These are phyloP conservation scores for Inonotus obliquus DNA, from an alignment of 1,284 basidiomycete genomes.

Conservation along the genomic window DNA sequence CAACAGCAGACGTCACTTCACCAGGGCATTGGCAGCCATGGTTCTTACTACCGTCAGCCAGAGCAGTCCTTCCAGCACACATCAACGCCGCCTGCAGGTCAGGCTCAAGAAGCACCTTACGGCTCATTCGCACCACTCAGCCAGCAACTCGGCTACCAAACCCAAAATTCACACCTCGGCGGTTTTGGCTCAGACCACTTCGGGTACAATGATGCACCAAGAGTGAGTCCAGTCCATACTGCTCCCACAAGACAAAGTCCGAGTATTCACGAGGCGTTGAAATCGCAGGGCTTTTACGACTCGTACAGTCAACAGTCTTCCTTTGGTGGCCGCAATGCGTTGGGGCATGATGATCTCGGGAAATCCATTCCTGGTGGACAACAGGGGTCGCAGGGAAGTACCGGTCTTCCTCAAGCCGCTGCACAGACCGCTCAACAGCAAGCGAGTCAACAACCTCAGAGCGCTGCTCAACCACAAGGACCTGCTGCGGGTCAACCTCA, in stretches of 20 bases:
- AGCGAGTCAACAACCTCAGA: conserved; percentile 30
- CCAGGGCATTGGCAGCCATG: conserved; percentile 29
- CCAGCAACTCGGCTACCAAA: conserved; percentile 44
- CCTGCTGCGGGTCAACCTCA: conserved; percentile 55
- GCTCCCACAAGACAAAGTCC: conserved; percentile 5
- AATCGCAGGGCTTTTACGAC: conserved; percentile 64
- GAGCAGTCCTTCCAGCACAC: conserved; percentile 70
- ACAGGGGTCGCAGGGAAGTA: conserved; percentile 30
- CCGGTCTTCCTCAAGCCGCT: conserved; percentile 45
- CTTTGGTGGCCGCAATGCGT: conserved; percentile 56
- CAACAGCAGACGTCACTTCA: conserved; percentile 27
- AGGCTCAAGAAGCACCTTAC: conserved; percentile 61
- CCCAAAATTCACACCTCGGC: conserved; percentile 49
- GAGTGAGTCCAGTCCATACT: conserved; percentile 40
- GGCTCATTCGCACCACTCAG: conserved; percentile 62
- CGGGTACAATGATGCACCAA: conserved; percentile 57
- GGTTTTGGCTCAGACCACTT: conserved; percentile 60
- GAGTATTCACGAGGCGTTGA: conserved; percentile 21
- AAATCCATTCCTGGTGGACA: conserved; percentile 59
- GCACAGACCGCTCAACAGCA: conserved; percentile 43
- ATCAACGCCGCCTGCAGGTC: conserved; percentile 64
- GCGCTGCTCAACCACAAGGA: conserved; percentile 44
- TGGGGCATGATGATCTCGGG: conserved; percentile 61
- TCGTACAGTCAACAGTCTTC: conserved; percentile 56
- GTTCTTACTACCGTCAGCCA: conserved; percentile 62